Conservation (phyloP, 148 eudicot genomes). For the Chenopodium formosanum region DNA sequence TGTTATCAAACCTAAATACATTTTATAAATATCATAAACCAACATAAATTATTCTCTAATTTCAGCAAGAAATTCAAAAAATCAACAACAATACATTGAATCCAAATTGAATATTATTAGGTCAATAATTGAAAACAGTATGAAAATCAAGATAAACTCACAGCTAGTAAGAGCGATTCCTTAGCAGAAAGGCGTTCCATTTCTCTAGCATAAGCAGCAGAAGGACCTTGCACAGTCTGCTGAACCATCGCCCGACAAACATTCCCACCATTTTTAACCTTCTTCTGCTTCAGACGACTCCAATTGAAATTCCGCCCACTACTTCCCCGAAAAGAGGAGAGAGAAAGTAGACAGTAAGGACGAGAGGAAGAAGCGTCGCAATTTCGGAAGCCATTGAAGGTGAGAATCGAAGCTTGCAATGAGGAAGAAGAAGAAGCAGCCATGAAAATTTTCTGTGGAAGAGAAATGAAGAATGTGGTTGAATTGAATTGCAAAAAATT, state of each 20-base stretch:
- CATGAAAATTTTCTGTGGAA: background rate
- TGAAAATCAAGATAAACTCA: constrained; percentile 22
- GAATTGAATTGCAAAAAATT: background rate
- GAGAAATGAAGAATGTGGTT: background rate
- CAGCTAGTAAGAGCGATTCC: constrained; percentile 86
- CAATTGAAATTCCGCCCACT: background rate
- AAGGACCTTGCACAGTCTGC: constrained; percentile 59
- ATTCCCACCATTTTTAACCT: background rate
- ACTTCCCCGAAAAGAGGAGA: background rate
- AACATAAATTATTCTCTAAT: background rate
- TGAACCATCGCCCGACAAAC: constrained; percentile 54
- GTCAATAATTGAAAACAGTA: background rate
- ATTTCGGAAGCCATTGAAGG: constrained; percentile 11
- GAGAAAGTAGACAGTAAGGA: background rate
- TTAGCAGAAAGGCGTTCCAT: constrained; percentile 93
- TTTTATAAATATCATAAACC: no score
- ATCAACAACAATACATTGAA: background rate
- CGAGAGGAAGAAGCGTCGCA: background rate
- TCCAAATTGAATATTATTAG: no score
- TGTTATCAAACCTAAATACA: background rate
- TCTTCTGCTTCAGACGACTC: constrained; percentile 21
- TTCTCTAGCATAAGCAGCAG: constrained; percentile 74
- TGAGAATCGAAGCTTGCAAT: constrained; percentile 5
- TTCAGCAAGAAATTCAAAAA: background rate
- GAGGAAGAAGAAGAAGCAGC: background rate